phyloP scores from a whole-genome alignment of 1,284 basidiomycete genomes.

The Entoloma clypeatum region DNA sequence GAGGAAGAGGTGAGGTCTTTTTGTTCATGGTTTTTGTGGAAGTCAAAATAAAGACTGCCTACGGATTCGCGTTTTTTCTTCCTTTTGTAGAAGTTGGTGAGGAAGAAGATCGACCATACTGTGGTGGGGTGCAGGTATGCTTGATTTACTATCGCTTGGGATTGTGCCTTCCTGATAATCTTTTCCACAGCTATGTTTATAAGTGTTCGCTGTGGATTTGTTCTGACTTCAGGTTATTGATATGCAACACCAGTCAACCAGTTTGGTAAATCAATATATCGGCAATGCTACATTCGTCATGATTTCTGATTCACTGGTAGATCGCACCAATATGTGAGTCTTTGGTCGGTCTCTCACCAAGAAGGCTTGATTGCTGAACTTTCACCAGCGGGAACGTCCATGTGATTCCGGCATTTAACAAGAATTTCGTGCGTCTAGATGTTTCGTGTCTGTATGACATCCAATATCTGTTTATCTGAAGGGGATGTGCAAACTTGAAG shows the following conservation, averaged over 20 bases:
- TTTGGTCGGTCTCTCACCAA: neutral
- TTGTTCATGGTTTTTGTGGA: slow-evolving; percentile 1
- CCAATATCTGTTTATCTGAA: slow-evolving; percentile 22
- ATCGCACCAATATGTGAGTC: slow-evolving; percentile 52
- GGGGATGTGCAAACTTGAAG: no score
- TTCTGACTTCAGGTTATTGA: no score
- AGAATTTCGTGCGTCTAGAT: slow-evolving; percentile 43
- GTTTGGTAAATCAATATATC: no score
- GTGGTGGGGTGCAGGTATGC: slow-evolving; percentile 45
- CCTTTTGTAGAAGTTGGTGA: slow-evolving; percentile 37
- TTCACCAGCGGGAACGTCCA: slow-evolving; percentile 58
- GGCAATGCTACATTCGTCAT: no score
- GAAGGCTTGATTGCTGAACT: slow-evolving; percentile 1
- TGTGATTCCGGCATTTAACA: slow-evolving; percentile 46
- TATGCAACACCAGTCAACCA: no score
- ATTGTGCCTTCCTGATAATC: no score
- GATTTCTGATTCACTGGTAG: no score
- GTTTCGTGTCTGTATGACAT: no score
- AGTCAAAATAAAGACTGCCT: no score
- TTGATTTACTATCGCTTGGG: no score
- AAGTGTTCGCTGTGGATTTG: no score
- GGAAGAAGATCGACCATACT: slow-evolving; percentile 43
- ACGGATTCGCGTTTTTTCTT: slow-evolving; percentile 4
- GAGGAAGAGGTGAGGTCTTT: slow-evolving; percentile 40
- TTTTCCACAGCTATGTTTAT: no score